phyloP scores from a whole-genome alignment of 208 protist species.

The Tritrichomonas foetus region DNA sequence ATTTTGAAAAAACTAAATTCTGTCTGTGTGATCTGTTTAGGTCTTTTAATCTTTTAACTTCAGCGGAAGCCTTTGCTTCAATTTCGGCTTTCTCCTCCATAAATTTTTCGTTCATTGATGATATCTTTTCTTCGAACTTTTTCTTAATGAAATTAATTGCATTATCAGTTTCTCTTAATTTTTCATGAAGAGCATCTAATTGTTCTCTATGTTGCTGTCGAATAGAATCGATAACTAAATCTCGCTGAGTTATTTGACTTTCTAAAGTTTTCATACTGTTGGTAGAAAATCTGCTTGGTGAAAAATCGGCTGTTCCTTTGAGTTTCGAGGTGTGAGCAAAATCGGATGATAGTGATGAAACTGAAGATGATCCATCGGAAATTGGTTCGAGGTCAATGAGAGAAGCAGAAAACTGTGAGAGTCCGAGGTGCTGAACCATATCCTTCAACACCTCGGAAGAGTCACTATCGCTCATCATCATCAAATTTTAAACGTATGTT shows the following conservation, averaged over 20 bases:
- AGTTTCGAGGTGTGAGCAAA: not conserved
- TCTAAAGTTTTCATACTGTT: not conserved
- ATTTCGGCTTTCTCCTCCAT: not conserved
- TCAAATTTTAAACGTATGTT: too few relatives aligned
- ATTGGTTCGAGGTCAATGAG: not conserved
- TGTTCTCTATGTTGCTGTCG: not conserved
- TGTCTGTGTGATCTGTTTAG: too few relatives aligned
- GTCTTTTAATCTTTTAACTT: too few relatives aligned
- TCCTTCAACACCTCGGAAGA: not conserved
- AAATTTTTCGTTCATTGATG: not conserved
- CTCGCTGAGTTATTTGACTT: not conserved
- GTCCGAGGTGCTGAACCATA: not conserved
- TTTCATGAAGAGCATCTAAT: not conserved
- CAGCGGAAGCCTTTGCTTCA: not conserved
- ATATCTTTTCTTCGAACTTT: conserved; percentile 2
- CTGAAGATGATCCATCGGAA: not conserved
- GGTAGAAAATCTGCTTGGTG: not conserved
- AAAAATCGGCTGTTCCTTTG: not conserved
- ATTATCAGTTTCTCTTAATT: not conserved
- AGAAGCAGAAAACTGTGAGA: not conserved
- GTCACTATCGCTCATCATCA: not conserved
- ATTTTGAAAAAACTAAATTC: too few relatives aligned
- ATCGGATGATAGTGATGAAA: not conserved
- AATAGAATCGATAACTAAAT: not conserved
- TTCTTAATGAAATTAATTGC: not conserved